Percentiles rank a stretch among this genome's conserved stretches.
Conservation (phyloP, 1,284 basidiomycete species). For the Sanghuangporus baumii region DNA sequence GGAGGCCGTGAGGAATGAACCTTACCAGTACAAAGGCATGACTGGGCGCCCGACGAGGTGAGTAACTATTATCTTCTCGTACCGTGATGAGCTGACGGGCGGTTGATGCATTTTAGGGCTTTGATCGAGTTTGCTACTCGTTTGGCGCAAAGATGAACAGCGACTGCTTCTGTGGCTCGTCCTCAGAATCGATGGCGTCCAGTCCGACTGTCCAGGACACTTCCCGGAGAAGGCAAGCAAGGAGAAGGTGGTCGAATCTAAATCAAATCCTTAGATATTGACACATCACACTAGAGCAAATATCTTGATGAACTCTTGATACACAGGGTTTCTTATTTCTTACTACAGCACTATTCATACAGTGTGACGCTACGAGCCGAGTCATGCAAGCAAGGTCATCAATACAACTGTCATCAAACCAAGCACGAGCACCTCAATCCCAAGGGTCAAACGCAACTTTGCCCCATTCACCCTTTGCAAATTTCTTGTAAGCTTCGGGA, state of each 20-base stretch:
- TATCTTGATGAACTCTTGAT: too few species aligned
- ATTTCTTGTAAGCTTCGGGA: constrained; percentile 51
- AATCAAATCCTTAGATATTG: too few species aligned
- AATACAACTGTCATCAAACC: neutral
- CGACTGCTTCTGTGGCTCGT: neutral
- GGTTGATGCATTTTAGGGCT: constrained; percentile 20
- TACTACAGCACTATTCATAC: too few species aligned
- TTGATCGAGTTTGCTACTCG: constrained; percentile 32
- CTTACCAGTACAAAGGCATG: constrained; percentile 74
- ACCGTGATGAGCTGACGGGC: neutral
- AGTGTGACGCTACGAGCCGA: too few species aligned
- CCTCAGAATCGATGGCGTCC: neutral
- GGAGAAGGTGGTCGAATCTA: too few species aligned
- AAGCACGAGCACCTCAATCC: constrained; percentile 24
- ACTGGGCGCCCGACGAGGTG: constrained; percentile 75
- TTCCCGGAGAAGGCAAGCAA: too few species aligned
- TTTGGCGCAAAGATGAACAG: constrained; percentile 12
- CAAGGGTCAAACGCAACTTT: constrained; percentile 73
- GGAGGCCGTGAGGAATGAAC: constrained; percentile 57
- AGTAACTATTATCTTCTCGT: constrained; percentile 23
- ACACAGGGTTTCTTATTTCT: too few species aligned
- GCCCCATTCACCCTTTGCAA: constrained; percentile 64
- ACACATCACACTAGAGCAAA: too few species aligned
- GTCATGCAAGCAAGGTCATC: neutral
- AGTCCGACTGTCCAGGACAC: too few species aligned